Evolutionary conservation across 179 eudicot genomes (phyloP).

Genomic region (Kewa caespitosa): DNA sequence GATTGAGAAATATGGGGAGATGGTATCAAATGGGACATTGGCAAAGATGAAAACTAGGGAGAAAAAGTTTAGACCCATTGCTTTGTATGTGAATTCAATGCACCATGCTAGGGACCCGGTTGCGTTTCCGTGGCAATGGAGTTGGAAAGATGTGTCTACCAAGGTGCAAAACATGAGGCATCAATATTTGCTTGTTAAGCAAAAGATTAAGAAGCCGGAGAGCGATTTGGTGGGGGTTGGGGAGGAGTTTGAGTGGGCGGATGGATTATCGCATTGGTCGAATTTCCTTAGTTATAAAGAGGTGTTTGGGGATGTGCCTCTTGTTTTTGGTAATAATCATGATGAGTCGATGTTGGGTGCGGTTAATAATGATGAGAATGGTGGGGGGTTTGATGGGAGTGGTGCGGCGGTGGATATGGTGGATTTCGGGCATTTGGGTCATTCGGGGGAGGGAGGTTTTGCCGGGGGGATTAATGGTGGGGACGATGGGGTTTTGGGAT

Average conservation of each 20-base stretch:
- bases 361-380: constrained; percentile 42
- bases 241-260: constrained; percentile 85
- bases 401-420: constrained; percentile 52
- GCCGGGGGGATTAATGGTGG: constrained; percentile 60
- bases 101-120: constrained; percentile 72
- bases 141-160: constrained; percentile 92
- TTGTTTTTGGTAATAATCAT: constrained; percentile 36
- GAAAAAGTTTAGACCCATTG: constrained; percentile 85
- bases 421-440: constrained; percentile 59
- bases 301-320: constrained; percentile 82
- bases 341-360: constrained; percentile 46
- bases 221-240: constrained; percentile 35
- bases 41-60: constrained; percentile 91
- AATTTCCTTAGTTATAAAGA: constrained; percentile 83
- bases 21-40: constrained; percentile 64
- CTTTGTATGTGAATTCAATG: constrained; percentile 61
- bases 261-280: constrained; percentile 79
- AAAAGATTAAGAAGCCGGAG: constrained; percentile 77
- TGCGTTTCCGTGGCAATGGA: constrained; percentile 87
- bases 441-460: constrained; percentile 59
- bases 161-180: constrained; percentile 98
- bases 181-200: constrained; percentile 87
- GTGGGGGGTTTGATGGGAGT: constrained; percentile 55
- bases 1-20: constrained; percentile 72
- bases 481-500: constrained; percentile 73